Conservation (phyloP, 2,329 filamentous ascomycete species). For the Ceratocystis harringtonii region DNA sequence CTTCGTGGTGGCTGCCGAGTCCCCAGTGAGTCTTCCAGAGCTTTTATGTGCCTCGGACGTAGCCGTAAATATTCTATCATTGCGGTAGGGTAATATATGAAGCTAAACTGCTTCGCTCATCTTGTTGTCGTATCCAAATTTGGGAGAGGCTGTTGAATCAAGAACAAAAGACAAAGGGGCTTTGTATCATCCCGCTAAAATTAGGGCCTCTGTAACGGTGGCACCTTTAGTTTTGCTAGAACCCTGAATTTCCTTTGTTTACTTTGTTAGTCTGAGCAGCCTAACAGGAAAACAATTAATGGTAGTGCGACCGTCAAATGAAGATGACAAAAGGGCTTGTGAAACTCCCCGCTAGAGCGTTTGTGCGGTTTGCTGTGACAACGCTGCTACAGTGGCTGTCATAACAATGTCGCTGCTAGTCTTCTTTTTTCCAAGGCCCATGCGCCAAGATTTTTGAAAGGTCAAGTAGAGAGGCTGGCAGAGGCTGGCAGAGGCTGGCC, state of each 20-base stretch:
- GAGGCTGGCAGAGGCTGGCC: background rate
- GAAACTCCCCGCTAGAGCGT: slow-evolving; percentile 2
- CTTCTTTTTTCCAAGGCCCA: background rate
- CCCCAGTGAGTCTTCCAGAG: background rate
- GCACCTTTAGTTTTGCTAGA: background rate
- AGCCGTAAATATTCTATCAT: background rate
- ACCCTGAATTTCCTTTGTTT: background rate
- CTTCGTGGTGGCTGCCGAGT: background rate
- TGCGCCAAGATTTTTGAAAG: background rate
- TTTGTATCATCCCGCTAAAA: background rate
- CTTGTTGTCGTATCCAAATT: no score
- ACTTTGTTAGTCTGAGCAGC: background rate
- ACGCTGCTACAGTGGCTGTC: slow-evolving; percentile 1
- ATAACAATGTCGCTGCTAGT: background rate
- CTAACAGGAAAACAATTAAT: background rate
- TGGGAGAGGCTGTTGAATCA: background rate
- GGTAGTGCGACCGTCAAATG: background rate
- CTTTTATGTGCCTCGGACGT: background rate
- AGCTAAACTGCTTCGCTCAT: no score
- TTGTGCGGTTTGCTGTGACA: slow-evolving; percentile 2
- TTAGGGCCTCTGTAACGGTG: background rate
- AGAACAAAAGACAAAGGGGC: background rate
- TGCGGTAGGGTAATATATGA: background rate
- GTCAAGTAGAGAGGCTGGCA: background rate
- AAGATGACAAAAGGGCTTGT: background rate